These are phyloP conservation scores for Phialophora verrucosa DNA, from an alignment of 2,329 filamentous ascomycete species.

Conservation along the genomic window DNA sequence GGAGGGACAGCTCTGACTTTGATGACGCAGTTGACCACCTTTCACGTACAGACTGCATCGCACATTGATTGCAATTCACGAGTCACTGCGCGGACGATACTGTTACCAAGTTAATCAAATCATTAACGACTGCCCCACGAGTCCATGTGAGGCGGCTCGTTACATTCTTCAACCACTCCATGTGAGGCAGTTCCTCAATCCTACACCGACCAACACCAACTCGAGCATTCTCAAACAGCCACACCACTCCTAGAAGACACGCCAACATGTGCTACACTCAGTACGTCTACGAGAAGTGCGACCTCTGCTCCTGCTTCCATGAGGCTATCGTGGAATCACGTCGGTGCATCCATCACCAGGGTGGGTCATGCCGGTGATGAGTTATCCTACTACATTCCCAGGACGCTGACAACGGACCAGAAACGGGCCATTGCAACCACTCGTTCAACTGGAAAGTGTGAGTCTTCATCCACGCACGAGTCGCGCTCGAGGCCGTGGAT, in stretches of 20 bases:
- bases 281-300: slow-evolving; percentile 19
- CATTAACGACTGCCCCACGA: too few species aligned
- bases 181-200: too few species aligned
- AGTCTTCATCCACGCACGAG: not conserved
- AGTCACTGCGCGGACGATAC: too few species aligned
- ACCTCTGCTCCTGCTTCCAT: slow-evolving; percentile 15
- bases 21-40: too few species aligned
- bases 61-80: too few species aligned
- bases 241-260: not conserved
- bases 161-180: too few species aligned
- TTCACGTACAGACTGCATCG: too few species aligned
- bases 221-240: too few species aligned
- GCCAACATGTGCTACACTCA: slow-evolving; percentile 21
- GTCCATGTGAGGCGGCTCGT: too few species aligned
- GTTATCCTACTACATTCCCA: not conserved
- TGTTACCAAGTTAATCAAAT: too few species aligned
- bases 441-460: slow-evolving; percentile 17
- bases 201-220: too few species aligned
- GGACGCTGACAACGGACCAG: not conserved
- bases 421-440: not conserved
- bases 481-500: not conserved
- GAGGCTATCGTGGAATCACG: slow-evolving; percentile 13
- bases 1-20: too few species aligned
- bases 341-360: slow-evolving; percentile 10
- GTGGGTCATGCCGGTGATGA: not conserved